A percentile compares a stretch with the other conserved stretches of the same genome.
Evolutionary conservation across 2,329 filamentous ascomycete species (phyloP).

Genomic region (Beauveria asiatica): DNA sequence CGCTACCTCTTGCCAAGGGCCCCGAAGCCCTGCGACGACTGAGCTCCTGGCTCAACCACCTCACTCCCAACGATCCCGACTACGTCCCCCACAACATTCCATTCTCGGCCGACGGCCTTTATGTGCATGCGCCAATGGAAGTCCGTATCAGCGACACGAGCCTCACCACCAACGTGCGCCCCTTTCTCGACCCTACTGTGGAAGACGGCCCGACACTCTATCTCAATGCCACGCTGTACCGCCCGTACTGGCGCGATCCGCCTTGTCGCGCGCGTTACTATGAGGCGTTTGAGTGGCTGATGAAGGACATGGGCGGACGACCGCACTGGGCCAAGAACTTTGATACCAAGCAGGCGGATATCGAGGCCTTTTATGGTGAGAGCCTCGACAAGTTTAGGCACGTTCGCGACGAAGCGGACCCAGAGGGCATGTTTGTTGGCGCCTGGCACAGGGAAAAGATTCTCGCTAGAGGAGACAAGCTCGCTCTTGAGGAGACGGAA

Average conservation of each 20-base stretch:
- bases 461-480: conserved; percentile 27
- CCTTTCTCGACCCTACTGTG: conserved; percentile 61
- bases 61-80: conserved; percentile 52
- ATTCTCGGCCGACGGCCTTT: conserved; percentile 69
- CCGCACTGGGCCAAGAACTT: conserved; percentile 97
- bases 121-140: conserved; percentile 84
- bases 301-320: conserved; percentile 72
- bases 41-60: conserved; percentile 71
- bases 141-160: conserved; percentile 74
- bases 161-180: conserved; percentile 26
- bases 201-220: conserved; percentile 68
- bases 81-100: conserved; percentile 64
- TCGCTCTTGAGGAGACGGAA: conserved; percentile 31
- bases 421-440: conserved; percentile 79
- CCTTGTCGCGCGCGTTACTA: conserved; percentile 73
- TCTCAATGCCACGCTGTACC: conserved; percentile 83
- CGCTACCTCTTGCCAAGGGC: conserved; percentile 74
- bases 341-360: conserved; percentile 47
- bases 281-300: conserved; percentile 82
- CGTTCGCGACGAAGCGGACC: conserved; percentile 63
- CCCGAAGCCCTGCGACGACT: conserved; percentile 80
- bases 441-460: conserved; percentile 78
- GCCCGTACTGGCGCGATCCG: conserved; percentile 70
- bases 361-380: conserved; percentile 61
- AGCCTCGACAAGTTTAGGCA: conserved; percentile 57